These are phyloP conservation scores for Colletotrichum falcatum DNA, from an alignment of 2,329 filamentous ascomycete genomes.

Conservation along the genomic window DNA sequence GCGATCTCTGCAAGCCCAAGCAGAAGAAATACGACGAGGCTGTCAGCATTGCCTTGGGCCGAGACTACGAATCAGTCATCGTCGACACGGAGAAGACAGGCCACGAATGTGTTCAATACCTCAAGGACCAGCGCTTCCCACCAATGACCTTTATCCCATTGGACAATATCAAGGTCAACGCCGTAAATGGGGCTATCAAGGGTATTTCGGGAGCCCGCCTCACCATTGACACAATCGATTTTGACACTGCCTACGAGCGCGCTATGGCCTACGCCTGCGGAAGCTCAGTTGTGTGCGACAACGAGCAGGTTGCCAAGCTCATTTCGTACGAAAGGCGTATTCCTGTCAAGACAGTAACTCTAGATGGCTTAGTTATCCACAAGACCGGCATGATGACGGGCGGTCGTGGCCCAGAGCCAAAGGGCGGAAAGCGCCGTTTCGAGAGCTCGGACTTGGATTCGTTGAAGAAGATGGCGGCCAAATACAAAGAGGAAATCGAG, in stretches of 20 bases:
- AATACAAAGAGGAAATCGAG: slow-evolving; percentile 81
- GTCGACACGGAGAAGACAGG: slow-evolving; percentile 96
- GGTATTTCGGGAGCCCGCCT: slow-evolving; percentile 87
- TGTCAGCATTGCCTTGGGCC: slow-evolving; percentile 90
- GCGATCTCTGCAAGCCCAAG: slow-evolving; percentile 93
- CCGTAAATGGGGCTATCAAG: slow-evolving; percentile 90
- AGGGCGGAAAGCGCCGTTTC: slow-evolving; percentile 82
- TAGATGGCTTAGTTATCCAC: slow-evolving; percentile 97
- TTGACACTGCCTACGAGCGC: slow-evolving; percentile 86
- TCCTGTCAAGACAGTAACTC: slow-evolving; percentile 91
- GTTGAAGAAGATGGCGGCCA: slow-evolving; percentile 80
- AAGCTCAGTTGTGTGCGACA: slow-evolving; percentile 94
- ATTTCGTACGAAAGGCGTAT: slow-evolving; percentile 88
- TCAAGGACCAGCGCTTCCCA: slow-evolving; percentile 88
- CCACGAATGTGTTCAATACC: slow-evolving; percentile 92
- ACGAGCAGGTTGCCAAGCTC: slow-evolving; percentile 85
- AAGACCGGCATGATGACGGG: slow-evolving; percentile 98
- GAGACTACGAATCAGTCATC: slow-evolving; percentile 93
- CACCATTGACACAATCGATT: slow-evolving; percentile 96
- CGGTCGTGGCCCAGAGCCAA: slow-evolving; percentile 82
- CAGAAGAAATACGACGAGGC: slow-evolving; percentile 97
- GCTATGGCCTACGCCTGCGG: slow-evolving; percentile 96
- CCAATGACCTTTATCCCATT: slow-evolving; percentile 96
- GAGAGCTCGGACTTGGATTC: slow-evolving; percentile 92
- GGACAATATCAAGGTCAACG: slow-evolving; percentile 96